A percentile compares a stretch with the other conserved stretches of the same genome.
Conservation (phyloP, 768 basidiomycete genomes). For the Mycena rosella region DNA sequence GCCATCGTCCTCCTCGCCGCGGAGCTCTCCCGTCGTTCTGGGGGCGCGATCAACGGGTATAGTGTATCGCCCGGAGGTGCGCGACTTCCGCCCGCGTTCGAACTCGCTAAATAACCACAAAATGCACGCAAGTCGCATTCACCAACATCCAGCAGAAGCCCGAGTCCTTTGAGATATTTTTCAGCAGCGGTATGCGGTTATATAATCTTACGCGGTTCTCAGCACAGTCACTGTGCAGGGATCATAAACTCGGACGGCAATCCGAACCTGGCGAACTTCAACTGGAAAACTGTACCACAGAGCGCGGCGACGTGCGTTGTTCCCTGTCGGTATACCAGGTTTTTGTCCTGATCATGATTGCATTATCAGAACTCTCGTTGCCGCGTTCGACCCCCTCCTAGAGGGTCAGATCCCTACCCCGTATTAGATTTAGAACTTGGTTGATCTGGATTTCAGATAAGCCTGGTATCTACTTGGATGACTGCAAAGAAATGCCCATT, state of each 20-base stretch:
- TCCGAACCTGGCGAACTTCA: background rate
- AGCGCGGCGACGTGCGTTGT: slow-evolving; percentile 13
- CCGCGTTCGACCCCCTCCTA: slow-evolving; percentile 16
- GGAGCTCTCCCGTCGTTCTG: background rate
- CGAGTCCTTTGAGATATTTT: slow-evolving; percentile 17
- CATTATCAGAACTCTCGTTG: slow-evolving; percentile 1
- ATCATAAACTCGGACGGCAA: slow-evolving; percentile 6
- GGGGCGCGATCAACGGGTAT: slow-evolving; percentile 7
- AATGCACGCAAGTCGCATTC: background rate
- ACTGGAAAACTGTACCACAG: slow-evolving; percentile 15
- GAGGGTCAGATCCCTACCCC: background rate
- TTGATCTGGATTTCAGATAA: background rate
- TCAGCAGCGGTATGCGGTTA: background rate
- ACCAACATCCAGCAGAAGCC: slow-evolving; percentile 21
- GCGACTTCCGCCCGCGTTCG: background rate
- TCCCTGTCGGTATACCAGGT: background rate
- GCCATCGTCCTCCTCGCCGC: background rate
- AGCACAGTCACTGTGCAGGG: background rate
- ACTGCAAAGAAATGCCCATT: slow-evolving; percentile 7
- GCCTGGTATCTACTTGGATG: slow-evolving; percentile 6
- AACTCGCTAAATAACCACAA: too few relatives aligned
- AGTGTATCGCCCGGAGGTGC: slow-evolving; percentile 12
- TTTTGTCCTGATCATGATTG: background rate
- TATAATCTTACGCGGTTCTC: background rate
- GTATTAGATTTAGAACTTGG: background rate